Evolutionary conservation across 2,329 filamentous ascomycete species (phyloP).

Genomic region (Metarhizium anisopliae): DNA sequence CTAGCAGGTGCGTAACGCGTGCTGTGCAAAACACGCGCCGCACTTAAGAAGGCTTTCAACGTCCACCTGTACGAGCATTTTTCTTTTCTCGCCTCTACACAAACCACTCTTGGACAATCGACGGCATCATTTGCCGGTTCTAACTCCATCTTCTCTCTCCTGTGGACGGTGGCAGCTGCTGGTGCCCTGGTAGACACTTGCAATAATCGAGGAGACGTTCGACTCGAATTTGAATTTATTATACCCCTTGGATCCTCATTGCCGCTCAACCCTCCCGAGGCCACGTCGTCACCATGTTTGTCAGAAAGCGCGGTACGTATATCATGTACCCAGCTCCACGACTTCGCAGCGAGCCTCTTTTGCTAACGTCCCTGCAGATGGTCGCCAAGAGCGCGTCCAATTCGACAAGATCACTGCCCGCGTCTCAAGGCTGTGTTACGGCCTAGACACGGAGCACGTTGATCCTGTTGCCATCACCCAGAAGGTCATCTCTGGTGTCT

Average conservation of each 20-base stretch:
- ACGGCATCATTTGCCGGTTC: conserved; percentile 2
- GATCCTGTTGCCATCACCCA: conserved; percentile 97
- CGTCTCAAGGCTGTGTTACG: conserved; percentile 95
- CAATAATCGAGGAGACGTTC: conserved; percentile 12
- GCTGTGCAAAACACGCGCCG: conserved; percentile 21
- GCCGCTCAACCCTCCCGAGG: conserved; percentile 8
- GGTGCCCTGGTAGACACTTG: conserved; percentile 15
- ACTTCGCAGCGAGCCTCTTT: neutral
- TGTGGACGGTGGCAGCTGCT: conserved; percentile 10
- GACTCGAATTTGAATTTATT: conserved; percentile 12
- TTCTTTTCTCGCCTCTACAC: conserved; percentile 12
- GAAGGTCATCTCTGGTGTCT: conserved; percentile 98
- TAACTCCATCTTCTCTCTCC: neutral
- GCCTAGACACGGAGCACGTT: conserved; percentile 87
- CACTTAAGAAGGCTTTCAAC: conserved; percentile 26
- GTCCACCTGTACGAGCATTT: conserved; percentile 9
- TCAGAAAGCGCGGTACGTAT: conserved; percentile 53
- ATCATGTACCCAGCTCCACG: neutral
- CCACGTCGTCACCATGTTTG: conserved; percentile 42
- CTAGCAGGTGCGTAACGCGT: conserved; percentile 18
- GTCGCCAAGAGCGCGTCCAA: conserved; percentile 98
- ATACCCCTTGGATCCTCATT: conserved; percentile 11
- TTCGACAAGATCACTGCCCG: conserved; percentile 99
- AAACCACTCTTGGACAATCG: conserved; percentile 9
- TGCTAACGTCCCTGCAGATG: conserved; percentile 54